phyloP scores from a whole-genome alignment of 108 stramenopile species.

The Schizochytrium sp. region DNA sequence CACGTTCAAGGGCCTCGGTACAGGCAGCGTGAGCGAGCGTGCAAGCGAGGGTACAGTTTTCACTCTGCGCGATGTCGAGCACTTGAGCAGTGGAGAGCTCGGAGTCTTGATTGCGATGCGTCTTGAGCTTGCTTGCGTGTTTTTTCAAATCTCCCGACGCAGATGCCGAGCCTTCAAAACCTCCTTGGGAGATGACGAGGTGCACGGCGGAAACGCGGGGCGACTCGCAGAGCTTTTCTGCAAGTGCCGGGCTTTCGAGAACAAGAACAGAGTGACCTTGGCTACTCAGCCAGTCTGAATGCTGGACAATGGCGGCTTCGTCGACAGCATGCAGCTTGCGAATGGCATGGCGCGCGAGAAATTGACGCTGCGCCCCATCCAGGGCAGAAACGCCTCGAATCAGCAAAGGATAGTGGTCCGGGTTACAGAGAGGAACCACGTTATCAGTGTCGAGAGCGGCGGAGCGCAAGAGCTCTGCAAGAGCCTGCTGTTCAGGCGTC shows the following conservation, averaged over 20 bases:
- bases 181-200: neutral
- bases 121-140: no score
- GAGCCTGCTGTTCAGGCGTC: neutral
- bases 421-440: neutral
- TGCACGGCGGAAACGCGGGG: neutral
- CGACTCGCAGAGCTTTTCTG: neutral
- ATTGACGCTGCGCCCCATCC: neutral
- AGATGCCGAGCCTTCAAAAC: no score
- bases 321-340: neutral
- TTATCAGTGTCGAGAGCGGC: neutral
- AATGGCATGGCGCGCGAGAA: neutral
- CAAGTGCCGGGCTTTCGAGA: neutral
- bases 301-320: neutral
- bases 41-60: neutral
- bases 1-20: neutral
- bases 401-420: neutral
- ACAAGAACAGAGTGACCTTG: neutral
- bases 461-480: neutral
- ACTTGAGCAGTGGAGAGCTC: neutral
- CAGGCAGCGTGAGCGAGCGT: neutral
- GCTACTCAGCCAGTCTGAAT: neutral
- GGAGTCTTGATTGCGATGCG: no score
- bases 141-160: no score
- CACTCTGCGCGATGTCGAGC: neutral
- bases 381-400: neutral